A percentile compares a stretch with the other conserved stretches of the same genome.
Evolutionary conservation across 495 filamentous ascomycete species (phyloP).

Genomic region (Lophiostoma macrostomum): DNA sequence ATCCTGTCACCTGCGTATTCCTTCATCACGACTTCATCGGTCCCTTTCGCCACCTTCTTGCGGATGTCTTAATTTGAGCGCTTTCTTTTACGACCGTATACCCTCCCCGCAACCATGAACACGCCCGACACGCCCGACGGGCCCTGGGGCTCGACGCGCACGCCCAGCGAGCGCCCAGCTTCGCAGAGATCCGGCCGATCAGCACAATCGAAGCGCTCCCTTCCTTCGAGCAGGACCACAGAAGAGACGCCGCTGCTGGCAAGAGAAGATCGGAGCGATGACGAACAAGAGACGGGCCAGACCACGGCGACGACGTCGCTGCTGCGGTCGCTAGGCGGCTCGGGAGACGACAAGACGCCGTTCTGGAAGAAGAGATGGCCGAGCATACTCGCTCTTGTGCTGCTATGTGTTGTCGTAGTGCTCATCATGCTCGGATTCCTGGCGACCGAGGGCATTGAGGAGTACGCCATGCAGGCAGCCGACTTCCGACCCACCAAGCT

Average conservation of each 20-base stretch:
- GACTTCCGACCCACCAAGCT: slow-evolving; percentile 77
- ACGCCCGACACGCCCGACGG: slow-evolving; percentile 19
- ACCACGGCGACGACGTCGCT: slow-evolving; percentile 19
- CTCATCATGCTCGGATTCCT: slow-evolving; percentile 68
- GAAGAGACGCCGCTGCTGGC: slow-evolving; percentile 58
- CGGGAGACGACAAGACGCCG: slow-evolving; percentile 7
- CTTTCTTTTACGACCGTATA: not conserved
- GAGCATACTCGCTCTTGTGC: slow-evolving; percentile 51
- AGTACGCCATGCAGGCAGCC: slow-evolving; percentile 79
- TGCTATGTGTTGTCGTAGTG: slow-evolving; percentile 50
- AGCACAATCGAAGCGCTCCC: slow-evolving; percentile 19
- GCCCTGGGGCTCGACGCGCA: slow-evolving; percentile 26
- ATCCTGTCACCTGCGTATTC: too few relatives aligned
- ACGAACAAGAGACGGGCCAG: slow-evolving; percentile 36
- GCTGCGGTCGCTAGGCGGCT: slow-evolving; percentile 15
- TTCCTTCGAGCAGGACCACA: slow-evolving; percentile 35
- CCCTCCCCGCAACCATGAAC: slow-evolving; percentile 17
- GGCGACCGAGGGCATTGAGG: slow-evolving; percentile 71
- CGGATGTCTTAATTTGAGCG: not conserved
- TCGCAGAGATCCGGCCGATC: slow-evolving; percentile 40
- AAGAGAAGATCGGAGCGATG: slow-evolving; percentile 43
- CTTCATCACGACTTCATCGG: not conserved
- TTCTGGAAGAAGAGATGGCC: slow-evolving; percentile 50
- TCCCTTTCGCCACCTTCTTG: not conserved
- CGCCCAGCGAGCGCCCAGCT: slow-evolving; percentile 33